phyloP scores from a whole-genome alignment of 495 filamentous ascomycete genomes.

The Saxophila tyrrhenica region DNA sequence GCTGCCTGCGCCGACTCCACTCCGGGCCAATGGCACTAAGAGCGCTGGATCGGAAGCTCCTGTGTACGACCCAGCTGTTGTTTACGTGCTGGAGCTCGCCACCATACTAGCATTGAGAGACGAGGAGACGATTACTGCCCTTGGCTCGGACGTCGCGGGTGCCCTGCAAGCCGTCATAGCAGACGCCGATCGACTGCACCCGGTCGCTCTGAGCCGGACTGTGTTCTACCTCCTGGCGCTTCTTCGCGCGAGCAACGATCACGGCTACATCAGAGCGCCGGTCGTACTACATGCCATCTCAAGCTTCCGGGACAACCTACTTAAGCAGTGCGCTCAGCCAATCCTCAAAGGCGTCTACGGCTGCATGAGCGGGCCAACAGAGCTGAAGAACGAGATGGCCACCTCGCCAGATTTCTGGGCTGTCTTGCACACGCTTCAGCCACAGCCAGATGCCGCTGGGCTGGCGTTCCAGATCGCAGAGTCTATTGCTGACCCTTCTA shows the following conservation, averaged over 20 bases:
- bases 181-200: slow-evolving; percentile 65
- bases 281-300: slow-evolving; percentile 87
- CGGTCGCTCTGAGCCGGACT: slow-evolving; percentile 66
- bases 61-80: slow-evolving; percentile 74
- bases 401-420: slow-evolving; percentile 97
- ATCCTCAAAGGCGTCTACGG: slow-evolving; percentile 67
- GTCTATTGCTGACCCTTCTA: slow-evolving; percentile 48
- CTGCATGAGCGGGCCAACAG: slow-evolving; percentile 64
- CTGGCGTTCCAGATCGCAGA: slow-evolving; percentile 77
- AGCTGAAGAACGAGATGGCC: slow-evolving; percentile 80
- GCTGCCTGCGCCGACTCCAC: slow-evolving; percentile 41
- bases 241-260: slow-evolving; percentile 76
- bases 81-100: slow-evolving; percentile 80
- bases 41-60: slow-evolving; percentile 33
- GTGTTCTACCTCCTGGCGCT: slow-evolving; percentile 78
- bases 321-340: slow-evolving; percentile 63
- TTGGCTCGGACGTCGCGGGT: slow-evolving; percentile 70
- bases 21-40: slow-evolving; percentile 47
- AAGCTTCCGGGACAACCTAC: slow-evolving; percentile 62
- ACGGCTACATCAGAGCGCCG: slow-evolving; percentile 84
- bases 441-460: slow-evolving; percentile 53
- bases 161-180: slow-evolving; percentile 71
- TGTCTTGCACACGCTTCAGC: slow-evolving; percentile 65
- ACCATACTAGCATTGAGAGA: slow-evolving; percentile 77
- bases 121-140: slow-evolving; percentile 50